Evolutionary conservation across 2,329 filamentous ascomycete species (phyloP).

Genomic region (Penicillium brasilianum): DNA sequence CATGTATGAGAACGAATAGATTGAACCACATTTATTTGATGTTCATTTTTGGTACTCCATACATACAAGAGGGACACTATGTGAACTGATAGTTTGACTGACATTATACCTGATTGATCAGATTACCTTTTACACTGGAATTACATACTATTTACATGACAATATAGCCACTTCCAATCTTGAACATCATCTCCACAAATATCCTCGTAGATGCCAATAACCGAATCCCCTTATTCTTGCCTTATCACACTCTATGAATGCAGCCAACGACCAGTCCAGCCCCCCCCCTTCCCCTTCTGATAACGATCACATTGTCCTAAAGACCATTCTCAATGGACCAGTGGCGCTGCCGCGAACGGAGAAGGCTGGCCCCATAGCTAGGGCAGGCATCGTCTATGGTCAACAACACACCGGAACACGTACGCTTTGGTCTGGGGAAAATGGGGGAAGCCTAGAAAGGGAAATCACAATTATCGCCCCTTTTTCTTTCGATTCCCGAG

Average conservation of each 20-base stretch:
- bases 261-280: slow-evolving; percentile 1
- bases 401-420: slow-evolving; percentile 13
- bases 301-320: slow-evolving; percentile 15
- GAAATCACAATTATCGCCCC: background rate
- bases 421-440: slow-evolving; percentile 4
- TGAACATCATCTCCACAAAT: background rate
- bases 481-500: slow-evolving; percentile 1
- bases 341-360: slow-evolving; percentile 13
- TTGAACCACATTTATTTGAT: background rate
- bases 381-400: background rate
- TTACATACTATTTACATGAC: background rate
- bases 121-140: slow-evolving; percentile 3
- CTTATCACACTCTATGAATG: slow-evolving; percentile 4
- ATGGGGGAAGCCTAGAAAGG: too few species aligned
- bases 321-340: slow-evolving; percentile 14
- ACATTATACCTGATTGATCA: background rate
- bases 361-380: background rate
- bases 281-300: too few species aligned
- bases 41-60: background rate
- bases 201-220: background rate
- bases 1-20: background rate
- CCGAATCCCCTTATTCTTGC: background rate
- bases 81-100: background rate
- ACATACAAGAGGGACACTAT: too few species aligned
- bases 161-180: background rate